Percentiles rank a stretch among this genome's conserved stretches.
Conservation (phyloP, 805 yeast species). For the Clavispora santaluciae region DNA sequence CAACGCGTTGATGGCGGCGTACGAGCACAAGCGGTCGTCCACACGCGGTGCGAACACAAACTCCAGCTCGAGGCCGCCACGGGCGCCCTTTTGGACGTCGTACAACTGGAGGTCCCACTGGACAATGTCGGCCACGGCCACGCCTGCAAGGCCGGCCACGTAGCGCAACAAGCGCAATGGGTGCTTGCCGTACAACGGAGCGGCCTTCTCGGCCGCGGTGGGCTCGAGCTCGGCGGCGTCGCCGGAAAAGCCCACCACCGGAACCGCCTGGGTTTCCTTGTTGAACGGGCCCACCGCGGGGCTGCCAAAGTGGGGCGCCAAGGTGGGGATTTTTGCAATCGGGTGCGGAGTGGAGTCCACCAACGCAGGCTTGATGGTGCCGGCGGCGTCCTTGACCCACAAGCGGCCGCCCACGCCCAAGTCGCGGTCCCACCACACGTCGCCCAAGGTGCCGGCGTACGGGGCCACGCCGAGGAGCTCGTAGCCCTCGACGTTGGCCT, state of each 20-base stretch:
- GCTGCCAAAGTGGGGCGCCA: conserved; percentile 83
- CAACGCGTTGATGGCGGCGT: conserved; percentile 61
- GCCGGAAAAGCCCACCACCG: conserved; percentile 58
- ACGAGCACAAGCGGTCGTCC: conserved; percentile 81
- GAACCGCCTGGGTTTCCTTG: conserved; percentile 71
- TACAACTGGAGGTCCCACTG: conserved; percentile 74
- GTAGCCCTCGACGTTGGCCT: conserved; percentile 62
- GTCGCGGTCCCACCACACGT: conserved; percentile 80
- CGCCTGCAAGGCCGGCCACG: conserved; percentile 56
- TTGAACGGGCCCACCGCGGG: conserved; percentile 69
- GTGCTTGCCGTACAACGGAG: conserved; percentile 70
- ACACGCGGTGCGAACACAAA: conserved; percentile 78
- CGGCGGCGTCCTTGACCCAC: conserved; percentile 38
- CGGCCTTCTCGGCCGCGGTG: conserved; percentile 52
- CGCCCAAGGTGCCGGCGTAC: conserved; percentile 65
- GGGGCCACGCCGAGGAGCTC: conserved; percentile 81
- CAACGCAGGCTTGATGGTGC: conserved; percentile 38
- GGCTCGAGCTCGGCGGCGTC: conserved; percentile 40
- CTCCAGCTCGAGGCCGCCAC: conserved; percentile 75
- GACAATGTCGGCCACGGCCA: conserved; percentile 55
- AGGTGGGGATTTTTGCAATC: conserved; percentile 75
- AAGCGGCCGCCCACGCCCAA: conserved; percentile 80
- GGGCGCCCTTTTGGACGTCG: conserved; percentile 73
- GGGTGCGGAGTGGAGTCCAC: conserved; percentile 62
- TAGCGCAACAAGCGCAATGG: conserved; percentile 63